phyloP scores from a whole-genome alignment of 2,329 filamentous ascomycete species.

The Cladosporium sp. region DNA sequence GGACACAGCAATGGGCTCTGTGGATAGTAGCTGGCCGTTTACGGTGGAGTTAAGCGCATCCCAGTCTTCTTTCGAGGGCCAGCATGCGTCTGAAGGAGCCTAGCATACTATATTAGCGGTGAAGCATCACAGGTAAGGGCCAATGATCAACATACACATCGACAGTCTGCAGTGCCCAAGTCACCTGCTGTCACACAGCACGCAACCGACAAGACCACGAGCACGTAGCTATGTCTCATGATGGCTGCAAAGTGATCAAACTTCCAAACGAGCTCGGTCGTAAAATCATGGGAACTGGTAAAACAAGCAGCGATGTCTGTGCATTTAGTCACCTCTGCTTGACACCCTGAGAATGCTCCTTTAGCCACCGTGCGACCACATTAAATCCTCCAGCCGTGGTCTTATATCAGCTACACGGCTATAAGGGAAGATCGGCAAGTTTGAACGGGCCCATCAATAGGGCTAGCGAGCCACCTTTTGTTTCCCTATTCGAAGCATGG shows the following conservation, averaged over 20 bases:
- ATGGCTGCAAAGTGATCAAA: background rate
- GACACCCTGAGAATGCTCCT: background rate
- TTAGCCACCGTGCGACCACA: constrained; percentile 9
- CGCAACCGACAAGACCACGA: background rate
- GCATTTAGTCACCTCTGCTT: constrained; percentile 2
- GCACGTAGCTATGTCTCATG: constrained; percentile 8
- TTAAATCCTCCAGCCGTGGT: background rate
- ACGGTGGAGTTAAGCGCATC: constrained; percentile 37
- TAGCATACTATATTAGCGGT: background rate
- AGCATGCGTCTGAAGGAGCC: constrained; percentile 34
- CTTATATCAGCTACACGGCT: background rate
- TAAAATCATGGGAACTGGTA: background rate
- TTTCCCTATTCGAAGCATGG: background rate
- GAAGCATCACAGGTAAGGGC: background rate
- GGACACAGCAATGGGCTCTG: constrained; percentile 35
- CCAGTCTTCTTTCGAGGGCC: constrained; percentile 37
- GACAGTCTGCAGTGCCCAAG: background rate
- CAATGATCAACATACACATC: constrained; percentile 6
- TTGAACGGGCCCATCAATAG: background rate
- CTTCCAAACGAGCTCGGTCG: background rate
- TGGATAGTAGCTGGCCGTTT: constrained; percentile 37
- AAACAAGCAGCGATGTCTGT: constrained; percentile 1
- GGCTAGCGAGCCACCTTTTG: background rate
- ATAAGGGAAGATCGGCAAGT: constrained; percentile 4
- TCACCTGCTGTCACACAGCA: background rate